A percentile compares a stretch with the other conserved stretches of the same genome.
phyloP scores from a whole-genome alignment of 345 rosid species.

The Tarenaya hassleriana region DNA sequence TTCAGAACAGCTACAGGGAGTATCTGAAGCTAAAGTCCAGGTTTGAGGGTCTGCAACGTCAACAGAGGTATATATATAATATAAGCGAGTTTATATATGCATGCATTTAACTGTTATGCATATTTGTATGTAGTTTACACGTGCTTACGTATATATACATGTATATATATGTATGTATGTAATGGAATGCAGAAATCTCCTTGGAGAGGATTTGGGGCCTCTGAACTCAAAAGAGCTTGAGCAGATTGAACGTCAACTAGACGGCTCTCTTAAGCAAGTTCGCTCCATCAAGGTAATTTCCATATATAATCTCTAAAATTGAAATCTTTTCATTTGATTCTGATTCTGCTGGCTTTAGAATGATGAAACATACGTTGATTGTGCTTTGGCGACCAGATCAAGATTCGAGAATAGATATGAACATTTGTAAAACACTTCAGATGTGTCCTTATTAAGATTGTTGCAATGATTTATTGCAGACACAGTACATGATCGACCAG shows the following conservation, averaged over 20 bases:
- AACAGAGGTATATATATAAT: constrained; percentile 68
- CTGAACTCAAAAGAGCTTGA: constrained; percentile 60
- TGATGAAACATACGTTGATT: background rate
- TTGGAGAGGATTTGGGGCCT: constrained; percentile 74
- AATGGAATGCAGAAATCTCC: constrained; percentile 54
- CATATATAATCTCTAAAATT: background rate
- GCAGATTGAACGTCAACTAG: constrained; percentile 69
- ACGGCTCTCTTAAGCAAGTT: constrained; percentile 63
- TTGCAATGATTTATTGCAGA: constrained; percentile 42
- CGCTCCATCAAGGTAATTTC: constrained; percentile 61
- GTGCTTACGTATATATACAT: background rate
- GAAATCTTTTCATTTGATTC: background rate
- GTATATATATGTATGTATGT: background rate
- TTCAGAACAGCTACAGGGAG: constrained; percentile 84
- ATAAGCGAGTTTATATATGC: background rate
- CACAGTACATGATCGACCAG: constrained; percentile 91
- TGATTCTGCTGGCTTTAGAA: background rate
- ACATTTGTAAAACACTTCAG: too few species aligned
- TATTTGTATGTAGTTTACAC: background rate
- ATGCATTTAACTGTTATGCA: background rate
- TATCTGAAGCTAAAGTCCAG: constrained; percentile 78
- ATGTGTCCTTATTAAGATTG: too few species aligned
- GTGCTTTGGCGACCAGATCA: too few species aligned
- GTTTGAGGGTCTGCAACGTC: constrained; percentile 67
- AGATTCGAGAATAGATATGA: too few species aligned